Base-by-base conservation (phyloP, 2,329 filamentous ascomycete species). In the Sporothrix humicola region DNA sequence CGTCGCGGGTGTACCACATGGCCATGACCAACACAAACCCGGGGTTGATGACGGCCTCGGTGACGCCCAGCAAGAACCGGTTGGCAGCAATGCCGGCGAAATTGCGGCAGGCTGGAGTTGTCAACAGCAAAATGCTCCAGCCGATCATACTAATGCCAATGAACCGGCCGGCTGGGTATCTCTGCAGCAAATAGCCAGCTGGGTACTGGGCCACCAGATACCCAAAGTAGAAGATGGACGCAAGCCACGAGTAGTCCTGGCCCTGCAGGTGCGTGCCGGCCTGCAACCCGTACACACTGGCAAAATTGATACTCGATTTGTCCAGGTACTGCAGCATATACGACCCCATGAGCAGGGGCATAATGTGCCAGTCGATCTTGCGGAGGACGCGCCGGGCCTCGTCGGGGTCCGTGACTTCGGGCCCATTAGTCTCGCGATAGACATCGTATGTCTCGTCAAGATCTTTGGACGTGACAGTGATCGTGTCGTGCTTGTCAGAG, bases 321-420 rank as follows among this genome's bases (percentile, higher is more conserved):
- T 90, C 88, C 82, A 90, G 88, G 74, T 89, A 90, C 77, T 89
- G 88, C 75, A 90, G 78, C 81, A 86, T 86, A 77, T 90, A 90
- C 0, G 86, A 88, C 56, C 86, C 76, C 75, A 90, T 89, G 7
- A 90, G 79, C 10, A 90, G 80, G 0, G 88, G 87, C 6, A 90
- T 84, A 12, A 90, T 80, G n/a, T 82, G 81, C 76, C 80, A 81
- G 78, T 90, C 89, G 73, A 90, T 89, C 79, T 89, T 89, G 46
- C 84, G 81, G 69, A 90, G 74, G 5, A 89, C 83, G 10, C 78
- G 80, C 78, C 79, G 72, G 69, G 77, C 76, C 74, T 82, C 80
- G 10, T 15, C 42, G 15, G 71, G 63, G 42, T 66, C 63, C 4
- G 4, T 37, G 44, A 66, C n/a, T 1, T 44, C 20, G n/a, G 63